phyloP scores from a whole-genome alignment of 2,329 filamentous ascomycete genomes.

The Xylaria sp. region DNA sequence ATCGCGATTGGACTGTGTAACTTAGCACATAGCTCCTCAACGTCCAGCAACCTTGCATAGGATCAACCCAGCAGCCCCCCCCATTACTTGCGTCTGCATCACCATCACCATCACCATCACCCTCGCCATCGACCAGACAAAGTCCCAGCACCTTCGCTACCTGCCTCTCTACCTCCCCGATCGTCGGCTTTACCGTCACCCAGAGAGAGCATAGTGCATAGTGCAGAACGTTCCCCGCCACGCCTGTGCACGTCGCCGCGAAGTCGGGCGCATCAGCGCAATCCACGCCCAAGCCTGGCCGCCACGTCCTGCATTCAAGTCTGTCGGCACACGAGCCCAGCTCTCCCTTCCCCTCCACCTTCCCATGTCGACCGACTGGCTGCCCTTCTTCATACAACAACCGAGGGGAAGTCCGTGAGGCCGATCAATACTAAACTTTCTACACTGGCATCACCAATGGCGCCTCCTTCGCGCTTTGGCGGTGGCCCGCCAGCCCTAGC shows the following conservation, averaged over 20 bases:
- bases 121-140: conserved; percentile 23
- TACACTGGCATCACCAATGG: conserved; percentile 42
- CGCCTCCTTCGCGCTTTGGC: conserved; percentile 58
- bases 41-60: conserved; percentile 11
- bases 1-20: conserved; percentile 36
- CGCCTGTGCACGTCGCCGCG: conserved; percentile 22
- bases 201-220: no score
- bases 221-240: neutral
- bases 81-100: conserved; percentile 8
- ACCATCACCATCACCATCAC: conserved; percentile 5
- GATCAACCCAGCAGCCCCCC: conserved; percentile 4
- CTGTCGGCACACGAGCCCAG: conserved; percentile 25
- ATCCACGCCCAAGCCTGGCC: conserved; percentile 35
- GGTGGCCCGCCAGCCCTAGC: conserved; percentile 57
- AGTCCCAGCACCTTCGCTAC: neutral
- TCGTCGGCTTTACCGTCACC: conserved; percentile 5
- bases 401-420: conserved; percentile 36
- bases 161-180: neutral
- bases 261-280: conserved; percentile 38
- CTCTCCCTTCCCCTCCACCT: conserved; percentile 8
- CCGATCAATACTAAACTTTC: neutral
- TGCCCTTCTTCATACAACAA: conserved; percentile 24
- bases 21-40: conserved; percentile 24
- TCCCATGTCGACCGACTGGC: conserved; percentile 38
- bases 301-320: conserved; percentile 25